phyloP scores from a whole-genome alignment of 2,329 filamentous ascomycete genomes.

The Trichoderma pleuroti region DNA sequence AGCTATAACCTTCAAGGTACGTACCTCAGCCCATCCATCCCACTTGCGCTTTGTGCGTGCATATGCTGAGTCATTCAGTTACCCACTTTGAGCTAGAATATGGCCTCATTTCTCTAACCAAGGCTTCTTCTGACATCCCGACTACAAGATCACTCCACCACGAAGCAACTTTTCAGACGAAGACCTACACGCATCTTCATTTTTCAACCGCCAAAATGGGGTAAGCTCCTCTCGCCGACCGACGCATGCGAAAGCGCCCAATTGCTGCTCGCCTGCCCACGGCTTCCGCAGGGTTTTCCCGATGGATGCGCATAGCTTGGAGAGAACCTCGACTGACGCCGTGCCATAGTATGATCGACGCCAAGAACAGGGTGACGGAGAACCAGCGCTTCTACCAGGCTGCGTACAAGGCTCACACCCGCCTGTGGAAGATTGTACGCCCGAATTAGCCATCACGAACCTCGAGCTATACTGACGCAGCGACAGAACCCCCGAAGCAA shows the following conservation, averaged over 20 bases:
- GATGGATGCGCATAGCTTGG: slow-evolving; percentile 1
- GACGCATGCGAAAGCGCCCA: not conserved
- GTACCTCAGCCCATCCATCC: not conserved
- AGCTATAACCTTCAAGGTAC: not conserved
- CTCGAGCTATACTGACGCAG: slow-evolving; percentile 15
- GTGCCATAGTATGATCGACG: slow-evolving; percentile 56
- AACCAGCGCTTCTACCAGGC: slow-evolving; percentile 73
- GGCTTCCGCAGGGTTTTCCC: not conserved
- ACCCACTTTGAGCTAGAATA: slow-evolving; percentile 32
- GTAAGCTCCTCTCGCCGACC: slow-evolving; percentile 30
- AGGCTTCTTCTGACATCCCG: slow-evolving; percentile 10
- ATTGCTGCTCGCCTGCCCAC: slow-evolving; percentile 2
- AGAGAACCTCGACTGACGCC: slow-evolving; percentile 3
- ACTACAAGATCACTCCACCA: slow-evolving; percentile 26
- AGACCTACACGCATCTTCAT: slow-evolving; percentile 25
- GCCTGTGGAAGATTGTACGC: slow-evolving; percentile 76
- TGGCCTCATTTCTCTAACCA: slow-evolving; percentile 39
- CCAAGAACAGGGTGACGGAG: slow-evolving; percentile 71
- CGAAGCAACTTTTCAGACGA: slow-evolving; percentile 24
- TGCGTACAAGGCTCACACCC: slow-evolving; percentile 64
- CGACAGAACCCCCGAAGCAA: slow-evolving; percentile 61
- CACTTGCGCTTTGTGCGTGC: not conserved
- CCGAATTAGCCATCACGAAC: slow-evolving; percentile 20
- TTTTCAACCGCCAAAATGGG: slow-evolving; percentile 37
- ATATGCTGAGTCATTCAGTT: slow-evolving; percentile 35